These are phyloP conservation scores for Neurospora cerealis DNA, from an alignment of 495 filamentous ascomycete genomes.

Conservation along the genomic window DNA sequence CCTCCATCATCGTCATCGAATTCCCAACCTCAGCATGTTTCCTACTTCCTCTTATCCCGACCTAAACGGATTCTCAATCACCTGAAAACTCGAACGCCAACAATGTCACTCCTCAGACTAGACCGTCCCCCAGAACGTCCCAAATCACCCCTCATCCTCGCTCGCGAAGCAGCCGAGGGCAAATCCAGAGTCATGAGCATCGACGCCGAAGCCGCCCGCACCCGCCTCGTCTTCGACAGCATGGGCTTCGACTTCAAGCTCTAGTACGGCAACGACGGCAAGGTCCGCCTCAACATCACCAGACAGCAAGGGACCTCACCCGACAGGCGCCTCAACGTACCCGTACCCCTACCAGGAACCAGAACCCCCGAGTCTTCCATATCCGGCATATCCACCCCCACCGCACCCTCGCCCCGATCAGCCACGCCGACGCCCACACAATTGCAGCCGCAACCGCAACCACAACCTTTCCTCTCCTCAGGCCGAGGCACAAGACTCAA, in stretches of 20 bases:
- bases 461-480: background rate
- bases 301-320: background rate
- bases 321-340: background rate
- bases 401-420: background rate
- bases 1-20: background rate
- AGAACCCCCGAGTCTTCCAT: background rate
- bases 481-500: conserved; percentile 29
- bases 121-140: background rate
- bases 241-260: background rate
- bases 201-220: background rate
- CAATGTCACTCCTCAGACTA: background rate
- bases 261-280: background rate
- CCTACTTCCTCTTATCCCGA: background rate
- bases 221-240: background rate
- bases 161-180: background rate
- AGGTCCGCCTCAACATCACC: background rate
- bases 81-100: background rate
- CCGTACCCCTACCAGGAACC: background rate
- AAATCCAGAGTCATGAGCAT: background rate
- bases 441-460: background rate
- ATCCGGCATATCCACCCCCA: background rate
- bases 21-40: background rate
- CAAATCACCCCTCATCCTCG: background rate
- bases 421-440: background rate
- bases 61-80: background rate